Base-by-base conservation (phyloP, 129 eudicot genomes). In the Sambucus nigra region DNA sequence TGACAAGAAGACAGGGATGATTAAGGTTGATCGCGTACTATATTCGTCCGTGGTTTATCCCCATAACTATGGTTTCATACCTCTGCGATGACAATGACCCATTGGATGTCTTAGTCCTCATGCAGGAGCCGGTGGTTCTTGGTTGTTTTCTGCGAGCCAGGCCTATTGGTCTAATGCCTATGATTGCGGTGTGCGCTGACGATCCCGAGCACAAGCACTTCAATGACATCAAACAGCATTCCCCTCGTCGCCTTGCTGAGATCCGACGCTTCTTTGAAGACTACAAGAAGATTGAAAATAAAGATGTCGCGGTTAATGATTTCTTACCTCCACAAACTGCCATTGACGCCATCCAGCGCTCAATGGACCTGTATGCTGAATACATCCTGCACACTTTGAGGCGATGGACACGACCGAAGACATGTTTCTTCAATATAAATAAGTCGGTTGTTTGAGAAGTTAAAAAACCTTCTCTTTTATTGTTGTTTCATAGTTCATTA, bases 171-270 rank as follows among this genome's bases (percentile, higher is more conserved):
- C 77, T 89, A 57, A 89, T 89, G 97, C 97, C 97, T 51, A 88
- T 88, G 97, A 88, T 88, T 61, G 98, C 98, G 25, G 95, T 89
- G 23, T 89, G 98, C 72, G 98, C 98, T 62, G 98, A 89, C 74
- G 98, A 89, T 74, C 98, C 98, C 0, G 98, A 89, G 70, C 82
- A 85, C 56, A 66, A 40, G 39, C 70, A 79, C 67, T 89, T 70
- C 61, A 73, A 64, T 31, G 95, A 85, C 69, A 85, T 89, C 56
- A 84, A 81, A 29, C 87, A 88, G 73, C 93, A 84, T 33, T 84
- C 97, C 24, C 97, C 97, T 17, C 97, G 84, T 72, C 95, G 97
- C 35, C 62, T 88, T 76, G 93, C 95, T 68, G 97, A 89, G 62
- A 89, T 89, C 57, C 88, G 97, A n/a, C 97, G 97, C 28, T 89